Evolutionary conservation across 2,329 filamentous ascomycete genomes (phyloP), one percentile per base, ranked within the genome.

Genomic region (Boeremia exigua): DNA sequence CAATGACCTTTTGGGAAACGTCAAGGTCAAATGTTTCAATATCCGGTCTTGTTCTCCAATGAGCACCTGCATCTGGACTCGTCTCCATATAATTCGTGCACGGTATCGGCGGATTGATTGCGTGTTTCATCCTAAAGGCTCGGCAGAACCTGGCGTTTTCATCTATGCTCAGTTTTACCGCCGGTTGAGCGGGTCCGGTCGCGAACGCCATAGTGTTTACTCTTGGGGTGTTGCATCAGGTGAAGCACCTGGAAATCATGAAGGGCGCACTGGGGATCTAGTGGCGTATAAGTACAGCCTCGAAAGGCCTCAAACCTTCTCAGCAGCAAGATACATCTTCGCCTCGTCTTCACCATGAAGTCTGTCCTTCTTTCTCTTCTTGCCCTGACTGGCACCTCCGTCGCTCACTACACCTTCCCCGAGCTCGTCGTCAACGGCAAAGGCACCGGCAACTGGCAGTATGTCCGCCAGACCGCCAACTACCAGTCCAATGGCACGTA

Each of bases 401-500:
- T 62, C 29, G 71, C 71, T 1, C 71, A 74, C 54, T 74, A 74
- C 59, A 72, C 69, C 3, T 72, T 74, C 59, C 71, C 71, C 1
- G 61, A 65, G 14, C 67, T 74, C 37, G 55, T 71, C 15, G 64
- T 63, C 15, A 57, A 53, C 27, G 65, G 66, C 19, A 40, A 60
- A 5, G 51, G 59, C 6, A 74, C 70, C 0, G 50, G 54, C 2
- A 34, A 27, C n/a, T 76, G 74, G 74, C 55, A 68, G 30, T 74
- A 75, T 50, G 72, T 76, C 15, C 66, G 74, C 30, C 69, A 42
- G 56, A 54, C 63, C 0, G 54, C 69, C 6, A 75, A 76, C 66
- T 71, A 75, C 57, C 68, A 75, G 56, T 67, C 63, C 50, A 72
- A 73, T 44, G 74, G 70, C 56, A 51, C 15, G 9, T 28, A 33